Evolutionary conservation across 2,329 filamentous ascomycete genomes (phyloP), one percentile per base, ranked within the genome.

Genomic region (Sarocladiaceae sp.): DNA sequence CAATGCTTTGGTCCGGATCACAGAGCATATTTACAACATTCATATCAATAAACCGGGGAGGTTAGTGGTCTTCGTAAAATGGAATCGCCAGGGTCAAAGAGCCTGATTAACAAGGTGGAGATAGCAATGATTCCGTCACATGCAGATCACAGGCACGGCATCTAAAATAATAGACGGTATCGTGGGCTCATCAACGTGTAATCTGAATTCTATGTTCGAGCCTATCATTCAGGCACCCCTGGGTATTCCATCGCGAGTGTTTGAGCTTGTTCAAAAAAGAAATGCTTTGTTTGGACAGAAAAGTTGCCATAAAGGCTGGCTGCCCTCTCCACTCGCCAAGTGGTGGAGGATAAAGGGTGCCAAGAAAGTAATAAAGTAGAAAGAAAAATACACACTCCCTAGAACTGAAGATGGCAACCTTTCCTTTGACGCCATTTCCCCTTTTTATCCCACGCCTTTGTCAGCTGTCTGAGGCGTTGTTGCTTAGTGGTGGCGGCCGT

Each of bases 301-400:
- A 31, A 33, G 11, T 17, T 13, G 26, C 44, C 25, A 26, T 17
- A 13, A 48, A 29, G 28, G 44, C 44, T 26, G 26, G 44, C 44
- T 15, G 18, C 23, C 23, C 7, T 8, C 8, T 44, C 40, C 10
- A n/a, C 29, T 17, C 4, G 5, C 44, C 44, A 31, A 18, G 13
- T 48, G 5, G 28, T 13, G 3, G 4, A 33, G 15, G 18, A 22
- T 12, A 8, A 23, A 25, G 26, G 6, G n/a, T 12, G 44, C 44
- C 44, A 22, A 48, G 44, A 48, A 48, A 17, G 23, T 26, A 44
- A 44, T 48, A 31, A 48, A 12, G 28, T 48, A 13, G 22, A 20
- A 26, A 20, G 23, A 33, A 12, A 22, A 42, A 48, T 28, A 33
- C 17, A 48, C 44, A 48, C 6, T 33, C 22, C 23, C 40, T 17